Evolutionary conservation across 2,329 filamentous ascomycete species (phyloP).

Genomic region (Microsporum audouinii): DNA sequence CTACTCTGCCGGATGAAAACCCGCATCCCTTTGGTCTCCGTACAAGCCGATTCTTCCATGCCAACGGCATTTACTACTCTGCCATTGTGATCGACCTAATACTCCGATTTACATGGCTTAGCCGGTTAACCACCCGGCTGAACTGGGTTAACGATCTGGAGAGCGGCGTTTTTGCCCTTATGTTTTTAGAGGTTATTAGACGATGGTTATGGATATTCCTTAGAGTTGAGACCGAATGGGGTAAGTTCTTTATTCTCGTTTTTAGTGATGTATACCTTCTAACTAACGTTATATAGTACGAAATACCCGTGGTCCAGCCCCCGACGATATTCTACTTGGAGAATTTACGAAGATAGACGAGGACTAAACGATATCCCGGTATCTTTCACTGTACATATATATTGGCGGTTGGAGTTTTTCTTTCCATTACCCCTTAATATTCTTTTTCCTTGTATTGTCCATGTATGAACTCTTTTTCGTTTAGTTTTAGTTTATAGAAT

Average conservation of each 20-base stretch:
- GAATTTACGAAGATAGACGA: conserved; percentile 59
- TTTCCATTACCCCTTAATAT: neutral
- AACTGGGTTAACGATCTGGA: conserved; percentile 80
- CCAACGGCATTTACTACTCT: conserved; percentile 65
- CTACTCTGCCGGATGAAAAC: neutral
- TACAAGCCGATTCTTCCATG: conserved; percentile 59
- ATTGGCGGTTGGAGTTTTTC: neutral
- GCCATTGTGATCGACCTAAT: conserved; percentile 69
- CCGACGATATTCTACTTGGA: conserved; percentile 62
- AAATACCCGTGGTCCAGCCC: conserved; percentile 45
- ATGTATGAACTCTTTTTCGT: neutral
- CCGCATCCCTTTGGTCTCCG: conserved; percentile 65
- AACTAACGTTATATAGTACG: conserved; percentile 29
- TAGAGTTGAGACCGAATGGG: conserved; percentile 86
- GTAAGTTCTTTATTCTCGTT: conserved; percentile 34
- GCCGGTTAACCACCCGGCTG: conserved; percentile 73
- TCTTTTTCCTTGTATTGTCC: neutral
- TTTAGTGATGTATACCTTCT: neutral
- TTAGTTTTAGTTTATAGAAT: too few species aligned
- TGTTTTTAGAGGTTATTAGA: conserved; percentile 74
- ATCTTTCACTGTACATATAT: neutral
- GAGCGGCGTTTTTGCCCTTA: conserved; percentile 75
- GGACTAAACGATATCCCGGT: conserved; percentile 31
- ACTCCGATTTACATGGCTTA: conserved; percentile 79
- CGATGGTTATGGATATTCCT: conserved; percentile 98